Conservation (phyloP, 2,329 filamentous ascomycete genomes). For the Dactylellina cionopaga region DNA sequence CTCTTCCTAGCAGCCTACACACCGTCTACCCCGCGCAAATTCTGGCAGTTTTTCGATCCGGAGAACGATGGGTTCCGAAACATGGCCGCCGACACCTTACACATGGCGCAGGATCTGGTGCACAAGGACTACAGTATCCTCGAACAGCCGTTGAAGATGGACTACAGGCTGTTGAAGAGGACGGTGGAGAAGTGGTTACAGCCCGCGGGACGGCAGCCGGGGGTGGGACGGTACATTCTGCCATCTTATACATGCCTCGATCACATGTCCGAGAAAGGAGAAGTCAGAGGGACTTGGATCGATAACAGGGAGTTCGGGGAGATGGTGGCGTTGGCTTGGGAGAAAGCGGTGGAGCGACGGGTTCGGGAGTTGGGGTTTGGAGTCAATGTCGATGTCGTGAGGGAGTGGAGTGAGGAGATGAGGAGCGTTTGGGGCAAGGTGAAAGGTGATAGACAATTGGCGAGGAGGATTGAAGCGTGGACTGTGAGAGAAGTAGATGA, state of each 20-base stretch:
- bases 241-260: slow-evolving; percentile 42
- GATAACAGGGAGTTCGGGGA: slow-evolving; percentile 42
- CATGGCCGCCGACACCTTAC: slow-evolving; percentile 39
- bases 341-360: slow-evolving; percentile 43
- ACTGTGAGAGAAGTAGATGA: slow-evolving; percentile 42
- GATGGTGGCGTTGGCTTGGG: slow-evolving; percentile 50
- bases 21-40: slow-evolving; percentile 35
- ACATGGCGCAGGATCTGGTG: slow-evolving; percentile 42
- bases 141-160: slow-evolving; percentile 34
- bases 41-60: slow-evolving; percentile 47
- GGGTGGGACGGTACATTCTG: slow-evolving; percentile 42
- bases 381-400: slow-evolving; percentile 29
- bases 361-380: slow-evolving; percentile 37
- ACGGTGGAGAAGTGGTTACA: slow-evolving; percentile 48
- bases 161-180: slow-evolving; percentile 30
- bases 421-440: slow-evolving; percentile 30
- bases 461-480: slow-evolving; percentile 32
- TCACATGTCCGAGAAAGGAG: slow-evolving; percentile 37
- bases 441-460: slow-evolving; percentile 7
- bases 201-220: slow-evolving; percentile 24
- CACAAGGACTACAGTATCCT: slow-evolving; percentile 48
- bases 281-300: slow-evolving; percentile 46
- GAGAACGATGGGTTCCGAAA: slow-evolving; percentile 30
- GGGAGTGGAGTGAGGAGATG: slow-evolving; percentile 47
- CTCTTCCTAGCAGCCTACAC: slow-evolving; percentile 24